Conservation (phyloP, 2,329 filamentous ascomycete species). For the Hypoxylon rubiginosum region DNA sequence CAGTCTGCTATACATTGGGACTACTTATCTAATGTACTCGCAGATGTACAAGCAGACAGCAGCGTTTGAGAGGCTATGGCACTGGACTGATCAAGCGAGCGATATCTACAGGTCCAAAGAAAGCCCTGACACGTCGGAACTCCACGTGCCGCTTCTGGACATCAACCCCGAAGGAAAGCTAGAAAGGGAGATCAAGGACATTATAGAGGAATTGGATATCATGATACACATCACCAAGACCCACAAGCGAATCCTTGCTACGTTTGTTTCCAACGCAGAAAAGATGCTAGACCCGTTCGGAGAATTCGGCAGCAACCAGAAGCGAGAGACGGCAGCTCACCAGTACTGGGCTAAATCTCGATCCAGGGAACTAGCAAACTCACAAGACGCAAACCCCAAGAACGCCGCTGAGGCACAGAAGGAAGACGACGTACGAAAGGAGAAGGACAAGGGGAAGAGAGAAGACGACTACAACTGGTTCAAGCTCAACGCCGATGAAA, state of each 20-base stretch:
- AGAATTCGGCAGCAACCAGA: constrained; percentile 29
- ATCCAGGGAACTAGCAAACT: not conserved
- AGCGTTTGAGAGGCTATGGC: constrained; percentile 56
- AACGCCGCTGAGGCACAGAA: too few species aligned
- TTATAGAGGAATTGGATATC: constrained; percentile 63
- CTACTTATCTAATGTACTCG: not conserved
- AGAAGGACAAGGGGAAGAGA: not conserved
- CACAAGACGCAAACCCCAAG: too few species aligned
- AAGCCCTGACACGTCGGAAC: constrained; percentile 40
- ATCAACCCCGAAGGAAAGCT: constrained; percentile 60
- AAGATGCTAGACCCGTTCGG: constrained; percentile 44
- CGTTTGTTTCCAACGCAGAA: constrained; percentile 46
- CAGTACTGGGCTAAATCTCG: constrained; percentile 2
- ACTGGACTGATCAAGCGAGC: constrained; percentile 49
- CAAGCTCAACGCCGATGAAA: constrained; percentile 47
- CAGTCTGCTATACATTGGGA: not conserved
- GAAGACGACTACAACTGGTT: constrained; percentile 47
- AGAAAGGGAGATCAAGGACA: constrained; percentile 61
- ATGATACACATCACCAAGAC: constrained; percentile 57
- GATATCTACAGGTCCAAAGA: constrained; percentile 41
- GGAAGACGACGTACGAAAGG: too few species aligned
- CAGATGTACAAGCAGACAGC: constrained; percentile 57
- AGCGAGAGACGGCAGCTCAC: constrained; percentile 14
- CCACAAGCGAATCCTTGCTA: constrained; percentile 53
- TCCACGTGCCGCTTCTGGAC: constrained; percentile 54